Evolutionary conservation across 73 alveolate genomes (phyloP).

Genomic region (Chromera velia): DNA sequence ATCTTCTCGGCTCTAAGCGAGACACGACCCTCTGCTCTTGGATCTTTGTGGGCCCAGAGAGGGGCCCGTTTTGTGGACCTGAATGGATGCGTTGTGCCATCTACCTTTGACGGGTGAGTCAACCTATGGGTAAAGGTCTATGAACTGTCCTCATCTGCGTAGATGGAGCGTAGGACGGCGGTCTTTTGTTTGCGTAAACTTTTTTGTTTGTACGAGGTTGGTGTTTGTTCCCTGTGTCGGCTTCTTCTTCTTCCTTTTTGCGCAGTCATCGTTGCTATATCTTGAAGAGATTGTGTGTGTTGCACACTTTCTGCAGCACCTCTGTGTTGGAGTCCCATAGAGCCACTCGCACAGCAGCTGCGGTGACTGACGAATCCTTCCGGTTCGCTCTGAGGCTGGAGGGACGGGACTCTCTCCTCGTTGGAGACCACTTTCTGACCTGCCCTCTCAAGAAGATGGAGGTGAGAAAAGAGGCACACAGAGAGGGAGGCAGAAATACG

Average conservation of each 20-base stretch:
- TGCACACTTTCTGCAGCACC: not conserved
- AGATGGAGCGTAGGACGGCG: not conserved
- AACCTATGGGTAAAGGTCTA: not conserved
- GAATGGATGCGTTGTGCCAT: not conserved
- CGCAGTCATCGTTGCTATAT: too few species aligned
- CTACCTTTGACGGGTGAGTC: constrained; percentile 1
- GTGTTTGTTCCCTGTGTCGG: too few species aligned
- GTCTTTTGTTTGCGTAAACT: too few species aligned
- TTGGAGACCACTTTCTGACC: constrained; percentile 41
- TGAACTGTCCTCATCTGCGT: not conserved
- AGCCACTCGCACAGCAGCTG: not conserved
- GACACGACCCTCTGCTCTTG: not conserved
- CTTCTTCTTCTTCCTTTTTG: too few species aligned
- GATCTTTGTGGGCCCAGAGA: not conserved
- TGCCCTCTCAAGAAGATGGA: constrained; percentile 29
- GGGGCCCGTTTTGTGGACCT: not conserved
- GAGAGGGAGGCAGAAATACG: not conserved
- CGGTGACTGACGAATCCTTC: not conserved
- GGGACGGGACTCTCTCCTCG: constrained; percentile 19
- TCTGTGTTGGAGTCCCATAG: not conserved
- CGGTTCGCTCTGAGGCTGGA: not conserved
- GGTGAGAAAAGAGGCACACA: not conserved
- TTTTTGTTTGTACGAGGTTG: too few species aligned
- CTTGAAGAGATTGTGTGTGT: not conserved
- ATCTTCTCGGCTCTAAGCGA: not conserved